A percentile compares a stretch with the other conserved stretches of the same genome.
phyloP scores from a whole-genome alignment of 768 basidiomycete genomes.

The Calocera viscosa region DNA sequence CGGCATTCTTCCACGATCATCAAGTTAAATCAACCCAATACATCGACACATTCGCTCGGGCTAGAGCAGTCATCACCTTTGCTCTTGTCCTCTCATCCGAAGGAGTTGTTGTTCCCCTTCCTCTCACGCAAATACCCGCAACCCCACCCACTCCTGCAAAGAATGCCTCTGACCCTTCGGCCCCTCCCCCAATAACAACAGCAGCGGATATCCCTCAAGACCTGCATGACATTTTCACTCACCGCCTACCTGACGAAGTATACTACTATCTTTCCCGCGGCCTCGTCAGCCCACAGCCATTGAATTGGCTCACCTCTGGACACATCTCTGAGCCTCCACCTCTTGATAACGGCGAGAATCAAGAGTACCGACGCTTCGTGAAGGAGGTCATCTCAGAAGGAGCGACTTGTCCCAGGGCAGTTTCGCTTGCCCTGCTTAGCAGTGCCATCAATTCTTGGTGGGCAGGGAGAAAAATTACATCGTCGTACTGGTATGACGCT shows the following conservation, averaged over 20 bases:
- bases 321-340: conserved; percentile 77
- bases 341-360: conserved; percentile 88
- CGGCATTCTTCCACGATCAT: conserved; percentile 66
- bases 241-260: conserved; percentile 88
- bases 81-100: conserved; percentile 83
- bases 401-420: conserved; percentile 83
- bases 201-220: conserved; percentile 81
- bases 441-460: conserved; percentile 70
- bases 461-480: conserved; percentile 59
- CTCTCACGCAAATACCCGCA: conserved; percentile 45
- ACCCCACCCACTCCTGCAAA: conserved; percentile 33
- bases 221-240: conserved; percentile 87
- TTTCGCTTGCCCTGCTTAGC: conserved; percentile 75
- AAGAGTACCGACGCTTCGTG: conserved; percentile 85
- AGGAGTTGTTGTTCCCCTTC: conserved; percentile 65
- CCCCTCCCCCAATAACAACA: conserved; percentile 51
- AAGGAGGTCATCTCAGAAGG: conserved; percentile 95
- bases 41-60: conserved; percentile 73
- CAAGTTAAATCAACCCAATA: conserved; percentile 71
- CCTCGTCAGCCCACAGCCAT: conserved; percentile 71
- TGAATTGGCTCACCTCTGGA: conserved; percentile 74
- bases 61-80: conserved; percentile 83
- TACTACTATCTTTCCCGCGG: conserved; percentile 95
- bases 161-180: conserved; percentile 43
- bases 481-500: conserved; percentile 61